Evolutionary conservation across 495 filamentous ascomycete species (phyloP), one percentile per base, ranked within the genome.

Genomic region (Tuber umbilicatum): DNA sequence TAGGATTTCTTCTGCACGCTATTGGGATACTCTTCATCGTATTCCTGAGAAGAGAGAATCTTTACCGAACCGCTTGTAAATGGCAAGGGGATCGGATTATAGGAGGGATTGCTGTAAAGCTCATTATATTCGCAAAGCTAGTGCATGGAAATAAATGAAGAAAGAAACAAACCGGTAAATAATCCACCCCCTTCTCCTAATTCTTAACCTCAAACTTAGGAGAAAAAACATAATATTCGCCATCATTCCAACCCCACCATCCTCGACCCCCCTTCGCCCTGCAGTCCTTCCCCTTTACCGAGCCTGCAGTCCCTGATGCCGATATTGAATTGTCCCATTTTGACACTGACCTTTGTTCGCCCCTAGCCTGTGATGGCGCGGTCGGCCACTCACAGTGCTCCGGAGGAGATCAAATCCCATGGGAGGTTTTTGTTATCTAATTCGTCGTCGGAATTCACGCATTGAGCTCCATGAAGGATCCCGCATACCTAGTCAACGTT

Each of bases 361-460:
- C 81, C 82, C 75, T 81, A 83, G 81, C 87, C 82, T 70, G 83
- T 70, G 6, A 68, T 74, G 17, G 70, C 74, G 67, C 69, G 74
- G 41, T 74, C 78, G 41, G 73, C 76, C 4, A 71, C 73, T 19
- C 74, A 68, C 19, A 75, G 71, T 67, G 76, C 77, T 0, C 71
- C 68, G 31, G 71, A 74, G 84, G 95, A 95, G 41, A 97, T 89
- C 94, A 94, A 99, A 82, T 96, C 89, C 95, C 95, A 99, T 1
- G 93, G 93, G 64, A 87, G 85, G 83, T 97, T 93, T 73, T 95
- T 93, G 27, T 89, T 84, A 31, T 93, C 93, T 16, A 96, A 86
- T 81, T 97, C 94, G 78, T 97, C 94, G 84, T 97, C 94, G 21
- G 93, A 97, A 82, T 96, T 93, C 73, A 95, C 93, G 74, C 92